Base-by-base conservation (phyloP, 768 basidiomycete species). In the Lyophyllum decastes region DNA sequence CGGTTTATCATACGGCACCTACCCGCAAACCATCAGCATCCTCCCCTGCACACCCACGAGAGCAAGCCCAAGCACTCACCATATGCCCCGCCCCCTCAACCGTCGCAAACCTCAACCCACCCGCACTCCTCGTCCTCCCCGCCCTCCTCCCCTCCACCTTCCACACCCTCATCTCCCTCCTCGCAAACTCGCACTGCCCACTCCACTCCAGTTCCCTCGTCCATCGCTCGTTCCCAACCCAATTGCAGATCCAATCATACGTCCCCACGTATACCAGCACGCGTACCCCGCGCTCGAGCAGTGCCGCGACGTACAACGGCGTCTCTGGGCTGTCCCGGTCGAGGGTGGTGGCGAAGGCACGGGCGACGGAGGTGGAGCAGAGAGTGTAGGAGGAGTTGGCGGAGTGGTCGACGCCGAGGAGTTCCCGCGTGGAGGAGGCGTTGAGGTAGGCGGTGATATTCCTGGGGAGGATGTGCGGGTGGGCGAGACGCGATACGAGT, bases 221-320 rank as follows among this genome's bases (percentile, higher is more conserved):
- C 90, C 90, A 93, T 26, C 79, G 74, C 64, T 87, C 82, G 67
- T 92, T 92, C 5, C 86, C 88, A 25, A 89, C 72, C 79, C 85
- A 87, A 67, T 90, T 90, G 70, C 89, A 91, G 52, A 85, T 85
- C 85, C 84, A 89, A 62, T 90, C 88, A 57, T 87, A 85, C 30
- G 78, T 78, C 7, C 88, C 89, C 1, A 85, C 86, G 61, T 90
- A 91, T 53, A 88, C 83, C 27, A 94, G 78, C 17, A 87, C 82
- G 2, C 82, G 78, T 25, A 94, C 74, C 0, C 84, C 86, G 19
- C 88, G 83, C 58, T 93, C 90, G 17, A 94, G 82, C 35, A 94
- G 79, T 0, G 78, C 81, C 1, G 82, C 78, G 60, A 90, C 77
- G 69, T 89, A 84, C 69, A 83, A 67, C 64, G 82, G 71, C 11